Conservation (phyloP, 768 basidiomycete species). For the Phlegmacium glaucopus region DNA sequence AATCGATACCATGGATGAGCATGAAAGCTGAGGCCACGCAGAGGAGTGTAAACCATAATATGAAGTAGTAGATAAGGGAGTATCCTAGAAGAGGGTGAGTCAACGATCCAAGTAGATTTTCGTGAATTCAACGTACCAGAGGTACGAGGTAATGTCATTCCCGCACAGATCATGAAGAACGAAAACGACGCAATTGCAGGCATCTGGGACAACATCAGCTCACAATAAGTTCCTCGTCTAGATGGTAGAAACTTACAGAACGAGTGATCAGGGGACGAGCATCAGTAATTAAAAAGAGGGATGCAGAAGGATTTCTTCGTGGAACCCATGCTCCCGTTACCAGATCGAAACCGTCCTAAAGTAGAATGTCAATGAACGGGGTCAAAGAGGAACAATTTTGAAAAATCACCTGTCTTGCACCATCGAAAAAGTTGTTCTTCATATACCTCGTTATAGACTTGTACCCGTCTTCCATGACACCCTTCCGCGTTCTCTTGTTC, state of each 20-base stretch:
- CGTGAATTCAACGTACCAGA: slow-evolving; percentile 57
- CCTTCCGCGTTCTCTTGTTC: slow-evolving; percentile 80
- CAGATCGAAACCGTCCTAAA: slow-evolving; percentile 92
- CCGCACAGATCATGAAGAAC: slow-evolving; percentile 84
- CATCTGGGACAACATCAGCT: slow-evolving; percentile 46
- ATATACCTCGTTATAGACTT: slow-evolving; percentile 85
- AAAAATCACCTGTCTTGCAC: slow-evolving; percentile 70
- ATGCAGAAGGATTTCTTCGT: slow-evolving; percentile 65
- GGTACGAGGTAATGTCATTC: slow-evolving; percentile 80
- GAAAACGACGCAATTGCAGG: slow-evolving; percentile 81
- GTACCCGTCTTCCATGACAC: slow-evolving; percentile 78
- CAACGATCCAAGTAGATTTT: slow-evolving; percentile 3
- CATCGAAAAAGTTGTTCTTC: slow-evolving; percentile 97
- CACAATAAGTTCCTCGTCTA: neutral
- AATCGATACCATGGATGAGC: slow-evolving; percentile 83
- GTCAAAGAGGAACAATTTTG: neutral
- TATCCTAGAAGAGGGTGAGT: slow-evolving; percentile 53
- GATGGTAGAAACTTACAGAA: slow-evolving; percentile 51
- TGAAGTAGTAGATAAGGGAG: slow-evolving; percentile 80
- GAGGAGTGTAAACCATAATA: slow-evolving; percentile 74
- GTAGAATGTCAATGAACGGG: neutral
- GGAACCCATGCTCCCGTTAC: slow-evolving; percentile 91
- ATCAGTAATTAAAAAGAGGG: slow-evolving; percentile 73
- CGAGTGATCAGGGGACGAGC: slow-evolving; percentile 78
- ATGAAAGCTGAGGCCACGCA: slow-evolving; percentile 68